These are phyloP conservation scores for Wickerhamomyces rabaulensis DNA, from an alignment of 805 yeast species.

Conservation along the genomic window DNA sequence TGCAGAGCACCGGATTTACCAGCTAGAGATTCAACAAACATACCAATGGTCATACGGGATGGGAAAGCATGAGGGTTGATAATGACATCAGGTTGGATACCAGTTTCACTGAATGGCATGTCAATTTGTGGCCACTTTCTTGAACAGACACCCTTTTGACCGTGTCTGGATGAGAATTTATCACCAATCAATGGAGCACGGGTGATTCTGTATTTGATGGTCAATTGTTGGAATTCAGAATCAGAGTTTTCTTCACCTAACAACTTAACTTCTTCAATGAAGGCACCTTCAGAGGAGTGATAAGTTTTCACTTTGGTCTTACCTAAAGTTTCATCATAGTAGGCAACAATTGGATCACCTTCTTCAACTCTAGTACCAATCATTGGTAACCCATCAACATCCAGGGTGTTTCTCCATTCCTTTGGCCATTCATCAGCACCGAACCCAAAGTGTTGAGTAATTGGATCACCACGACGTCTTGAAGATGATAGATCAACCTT, in stretches of 20 bases:
- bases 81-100: slow-evolving; percentile 96
- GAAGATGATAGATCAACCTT: slow-evolving; percentile 75
- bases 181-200: slow-evolving; percentile 96
- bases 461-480: slow-evolving; percentile 89
- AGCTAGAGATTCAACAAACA: slow-evolving; percentile 98
- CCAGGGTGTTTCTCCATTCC: slow-evolving; percentile 82
- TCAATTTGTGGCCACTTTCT: slow-evolving; percentile 97
- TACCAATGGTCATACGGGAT: slow-evolving; percentile 99
- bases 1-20: slow-evolving; percentile 98
- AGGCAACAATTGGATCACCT: slow-evolving; percentile 95
- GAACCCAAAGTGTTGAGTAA: slow-evolving; percentile 90
- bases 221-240: slow-evolving; percentile 75
- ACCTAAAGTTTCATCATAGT: slow-evolving; percentile 84
- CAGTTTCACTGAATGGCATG: slow-evolving; percentile 95
- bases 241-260: slow-evolving; percentile 75
- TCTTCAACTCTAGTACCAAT: slow-evolving; percentile 85
- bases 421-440: slow-evolving; percentile 93
- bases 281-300: slow-evolving; percentile 92
- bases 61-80: slow-evolving; percentile 99
- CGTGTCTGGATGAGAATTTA: slow-evolving; percentile 95
- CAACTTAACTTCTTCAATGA: slow-evolving; percentile 90
- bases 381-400: slow-evolving; percentile 87
- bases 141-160: slow-evolving; percentile 97
- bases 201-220: slow-evolving; percentile 86
- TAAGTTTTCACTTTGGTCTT: slow-evolving; percentile 89